phyloP scores from a whole-genome alignment of 2,329 filamentous ascomycete genomes.

The Fusarium tanahbumbuense region DNA sequence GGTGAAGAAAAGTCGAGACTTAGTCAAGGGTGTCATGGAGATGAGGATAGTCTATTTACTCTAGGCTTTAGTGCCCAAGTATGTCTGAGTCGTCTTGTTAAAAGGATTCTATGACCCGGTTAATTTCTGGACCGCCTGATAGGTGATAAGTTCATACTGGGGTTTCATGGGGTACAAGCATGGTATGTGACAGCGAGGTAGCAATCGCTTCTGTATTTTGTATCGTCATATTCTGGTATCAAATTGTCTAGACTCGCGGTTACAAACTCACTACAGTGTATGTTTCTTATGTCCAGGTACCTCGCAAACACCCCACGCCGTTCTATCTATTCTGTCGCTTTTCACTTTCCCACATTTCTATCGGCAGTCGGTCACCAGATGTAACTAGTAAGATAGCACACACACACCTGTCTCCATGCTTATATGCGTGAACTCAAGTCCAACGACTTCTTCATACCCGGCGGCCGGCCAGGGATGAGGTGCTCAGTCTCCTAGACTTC shows the following conservation, averaged over 20 bases:
- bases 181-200: conserved; percentile 1
- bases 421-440: not conserved
- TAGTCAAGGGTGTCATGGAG: too few species aligned
- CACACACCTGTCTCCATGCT: not conserved
- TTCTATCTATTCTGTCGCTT: conserved; percentile 20
- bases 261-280: not conserved
- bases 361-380: conserved; percentile 1
- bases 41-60: too few species aligned
- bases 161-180: not conserved
- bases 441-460: conserved; percentile 7
- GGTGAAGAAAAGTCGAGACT: too few species aligned
- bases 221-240: conserved; percentile 9
- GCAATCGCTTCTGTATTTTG: not conserved
- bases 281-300: conserved; percentile 4
- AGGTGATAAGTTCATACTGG: too few species aligned
- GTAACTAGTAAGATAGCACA: conserved; percentile 4
- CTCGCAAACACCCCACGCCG: not conserved
- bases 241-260: conserved; percentile 1
- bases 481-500: conserved; percentile 29
- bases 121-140: too few species aligned
- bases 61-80: too few species aligned
- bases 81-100: too few species aligned
- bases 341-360: not conserved
- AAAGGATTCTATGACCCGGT: too few species aligned
- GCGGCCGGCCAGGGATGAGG: not conserved